phyloP scores from a whole-genome alignment of 306 rosid genomes.

The Herpetospermum pedunculosum region DNA sequence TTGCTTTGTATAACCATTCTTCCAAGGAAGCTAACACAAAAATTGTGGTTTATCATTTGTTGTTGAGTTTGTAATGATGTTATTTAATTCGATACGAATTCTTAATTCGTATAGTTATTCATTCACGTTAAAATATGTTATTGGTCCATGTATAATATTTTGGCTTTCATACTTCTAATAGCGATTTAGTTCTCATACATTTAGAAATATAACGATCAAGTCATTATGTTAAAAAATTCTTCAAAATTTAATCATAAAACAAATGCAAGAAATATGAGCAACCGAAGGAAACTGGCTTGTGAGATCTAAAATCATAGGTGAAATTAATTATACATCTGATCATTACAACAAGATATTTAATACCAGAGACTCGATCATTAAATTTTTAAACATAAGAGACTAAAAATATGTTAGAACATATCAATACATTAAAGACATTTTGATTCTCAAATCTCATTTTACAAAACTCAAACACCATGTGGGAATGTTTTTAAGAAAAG shows the following conservation, averaged over 20 bases:
- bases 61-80: background rate
- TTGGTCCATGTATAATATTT: background rate
- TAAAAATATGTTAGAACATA: no score
- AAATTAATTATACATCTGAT: no score
- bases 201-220: background rate
- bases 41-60: background rate
- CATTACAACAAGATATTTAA: background rate
- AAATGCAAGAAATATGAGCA: background rate
- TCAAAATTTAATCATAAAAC: background rate
- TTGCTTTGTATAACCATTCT: background rate
- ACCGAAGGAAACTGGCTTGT: background rate
- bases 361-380: background rate
- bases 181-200: no score
- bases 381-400: no score
- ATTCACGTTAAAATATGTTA: background rate
- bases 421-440: no score
- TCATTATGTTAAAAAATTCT: background rate
- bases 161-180: background rate
- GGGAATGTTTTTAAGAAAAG: background rate
- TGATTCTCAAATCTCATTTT: background rate
- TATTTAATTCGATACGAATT: background rate
- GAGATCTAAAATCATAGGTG: background rate
- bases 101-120: background rate
- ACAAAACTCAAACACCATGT: background rate
- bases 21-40: background rate